Evolutionary conservation across 2,329 filamentous ascomycete species (phyloP), one percentile per base, ranked within the genome.

Genomic region (Blastomyces percursus): DNA sequence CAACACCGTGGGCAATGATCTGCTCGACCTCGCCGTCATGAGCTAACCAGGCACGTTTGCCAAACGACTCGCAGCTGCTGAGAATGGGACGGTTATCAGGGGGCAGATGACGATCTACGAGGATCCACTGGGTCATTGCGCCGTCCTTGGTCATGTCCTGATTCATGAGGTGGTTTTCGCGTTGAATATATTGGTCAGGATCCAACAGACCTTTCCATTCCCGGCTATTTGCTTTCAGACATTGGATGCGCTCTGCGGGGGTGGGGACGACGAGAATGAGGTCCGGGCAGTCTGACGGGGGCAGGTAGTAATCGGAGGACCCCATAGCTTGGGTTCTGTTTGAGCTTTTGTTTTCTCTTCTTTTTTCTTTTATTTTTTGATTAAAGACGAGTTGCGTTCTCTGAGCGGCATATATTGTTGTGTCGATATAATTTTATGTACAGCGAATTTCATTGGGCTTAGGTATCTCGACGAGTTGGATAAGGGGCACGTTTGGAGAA

Each of bases 1-100:
- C 89, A 62, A 95, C 82, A 5, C 88, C 91, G 75, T 96, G 87
- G 19, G 84, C 84, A 11, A 75, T 63, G 11, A 80, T 77, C 52
- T 82, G 79, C 68, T 88, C 83, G 32, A 87, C 69, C 12, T 68
- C 80, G 75, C 81, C 80, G 67, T 79, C 78, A 30, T 83, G 75
- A 1, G 75, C 76, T 2, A 77, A 72, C 16, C 77, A 68, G 1
- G 76, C 76, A 35, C 68, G 72, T 66, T 79, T 78, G 30, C 69
- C 71, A 61, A 76, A 75, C 2, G 81, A 82, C 70, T 87, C 85
- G 69, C 84, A 87, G 55, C 82, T 82, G 55, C 81, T 80, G 7
- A 86, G 74, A 24, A 85, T 80, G 14, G 71, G 75, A 60, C 81
- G 64, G 64, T 73, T 54, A 62, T 74, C 70, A 69, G 76, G 69